Evolutionary conservation across 331 rosid genomes (phyloP).

Genomic region (Saraca asoca): DNA sequence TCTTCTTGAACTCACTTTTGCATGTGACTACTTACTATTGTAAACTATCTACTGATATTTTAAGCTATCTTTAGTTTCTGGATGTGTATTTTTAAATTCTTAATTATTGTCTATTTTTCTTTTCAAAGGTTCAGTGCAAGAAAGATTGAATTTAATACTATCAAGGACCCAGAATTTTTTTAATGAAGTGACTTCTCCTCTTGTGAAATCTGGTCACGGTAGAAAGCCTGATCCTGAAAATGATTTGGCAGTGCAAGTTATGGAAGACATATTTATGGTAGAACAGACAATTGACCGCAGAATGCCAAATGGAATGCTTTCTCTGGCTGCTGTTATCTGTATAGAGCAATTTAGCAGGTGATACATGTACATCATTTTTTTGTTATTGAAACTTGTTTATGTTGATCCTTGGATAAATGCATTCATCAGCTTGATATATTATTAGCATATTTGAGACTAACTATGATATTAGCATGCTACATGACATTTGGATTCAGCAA

Average conservation of each 20-base stretch:
- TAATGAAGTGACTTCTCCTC: constrained; percentile 77
- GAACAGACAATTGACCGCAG: constrained; percentile 72
- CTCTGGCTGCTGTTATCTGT: constrained; percentile 76
- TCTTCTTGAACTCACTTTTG: constrained; percentile 8
- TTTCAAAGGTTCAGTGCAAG: constrained; percentile 71
- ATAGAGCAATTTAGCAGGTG: constrained; percentile 99
- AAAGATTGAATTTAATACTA: constrained; percentile 63
- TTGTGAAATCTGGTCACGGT: constrained; percentile 59
- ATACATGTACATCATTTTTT: constrained; percentile 29
- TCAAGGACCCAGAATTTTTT: constrained; percentile 76
- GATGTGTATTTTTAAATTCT: constrained; percentile 15
- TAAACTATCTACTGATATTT: background rate
- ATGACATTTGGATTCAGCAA: constrained; percentile 17
- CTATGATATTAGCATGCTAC: constrained; percentile 6
- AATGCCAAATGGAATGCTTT: constrained; percentile 72
- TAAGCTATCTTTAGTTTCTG: background rate
- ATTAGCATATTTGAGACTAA: background rate
- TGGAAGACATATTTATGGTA: constrained; percentile 72
- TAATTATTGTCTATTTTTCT: constrained; percentile 7
- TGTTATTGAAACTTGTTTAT: constrained; percentile 15
- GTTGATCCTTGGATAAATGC: constrained; percentile 19
- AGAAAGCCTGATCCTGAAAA: constrained; percentile 52
- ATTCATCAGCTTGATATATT: background rate
- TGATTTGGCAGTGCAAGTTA: constrained; percentile 46
- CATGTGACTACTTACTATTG: background rate